phyloP scores from a whole-genome alignment of 164 flowering plant genomes.

The Tetrastigma voinierianum region DNA sequence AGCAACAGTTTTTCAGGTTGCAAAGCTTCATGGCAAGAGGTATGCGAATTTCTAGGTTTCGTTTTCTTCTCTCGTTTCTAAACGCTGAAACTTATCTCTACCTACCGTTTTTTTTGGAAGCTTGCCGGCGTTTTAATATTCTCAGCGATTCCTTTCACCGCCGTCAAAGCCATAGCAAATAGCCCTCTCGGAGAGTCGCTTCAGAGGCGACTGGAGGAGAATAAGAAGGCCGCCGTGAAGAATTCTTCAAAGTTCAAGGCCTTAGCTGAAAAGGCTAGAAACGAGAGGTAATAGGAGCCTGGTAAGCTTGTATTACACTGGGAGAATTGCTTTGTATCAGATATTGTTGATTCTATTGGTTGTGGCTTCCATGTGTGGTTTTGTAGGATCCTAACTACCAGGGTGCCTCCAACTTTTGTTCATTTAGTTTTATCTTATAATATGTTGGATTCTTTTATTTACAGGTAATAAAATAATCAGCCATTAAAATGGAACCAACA shows the following conservation, averaged over 20 bases:
- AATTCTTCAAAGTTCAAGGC: conserved; percentile 55
- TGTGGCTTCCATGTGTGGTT: no score
- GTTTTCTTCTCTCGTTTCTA: background rate
- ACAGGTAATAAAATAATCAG: no score
- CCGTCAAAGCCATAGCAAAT: conserved; percentile 87
- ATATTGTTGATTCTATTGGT: no score
- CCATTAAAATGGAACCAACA: no score
- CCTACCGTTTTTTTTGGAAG: conserved; percentile 28
- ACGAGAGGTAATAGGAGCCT: conserved; percentile 48
- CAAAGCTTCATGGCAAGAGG: conserved; percentile 62
- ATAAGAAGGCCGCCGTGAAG: conserved; percentile 47
- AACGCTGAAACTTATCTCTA: background rate
- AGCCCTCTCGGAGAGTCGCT: conserved; percentile 75
- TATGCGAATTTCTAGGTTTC: conserved; percentile 3
- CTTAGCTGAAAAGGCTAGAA: conserved; percentile 56
- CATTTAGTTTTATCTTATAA: no score
- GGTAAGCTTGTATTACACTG: background rate
- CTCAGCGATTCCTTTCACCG: conserved; percentile 95
- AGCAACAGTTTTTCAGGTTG: conserved; percentile 19
- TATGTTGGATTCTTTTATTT: no score
- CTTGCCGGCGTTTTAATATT: conserved; percentile 83
- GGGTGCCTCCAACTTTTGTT: no score
- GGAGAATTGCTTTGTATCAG: no score
- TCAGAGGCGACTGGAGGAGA: conserved; percentile 62
- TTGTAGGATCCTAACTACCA: no score